A percentile compares a stretch with the other conserved stretches of the same genome.
phyloP scores from a whole-genome alignment of 176 grass and related monocot genomes.

The bread wheat (Triticum aestivum) region DNA sequence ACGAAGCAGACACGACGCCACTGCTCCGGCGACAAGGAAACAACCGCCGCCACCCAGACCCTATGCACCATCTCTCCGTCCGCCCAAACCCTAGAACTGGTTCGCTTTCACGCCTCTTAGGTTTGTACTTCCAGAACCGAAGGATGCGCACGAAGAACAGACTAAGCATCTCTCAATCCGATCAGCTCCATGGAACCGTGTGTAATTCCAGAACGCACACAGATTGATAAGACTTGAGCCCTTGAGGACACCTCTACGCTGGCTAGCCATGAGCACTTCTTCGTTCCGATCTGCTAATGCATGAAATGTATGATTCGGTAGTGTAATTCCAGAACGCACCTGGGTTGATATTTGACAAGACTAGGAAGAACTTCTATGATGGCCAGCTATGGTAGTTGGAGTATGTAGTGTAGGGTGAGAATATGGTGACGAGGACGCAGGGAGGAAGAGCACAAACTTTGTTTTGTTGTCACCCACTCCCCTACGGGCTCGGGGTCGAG shows the following conservation, averaged over 20 bases:
- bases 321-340: background rate
- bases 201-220: background rate
- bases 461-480: background rate
- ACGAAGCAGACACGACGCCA: too few relatives aligned
- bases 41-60: too few relatives aligned
- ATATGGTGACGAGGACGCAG: background rate
- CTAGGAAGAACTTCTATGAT: background rate
- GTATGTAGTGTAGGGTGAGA: background rate
- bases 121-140: background rate
- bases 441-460: background rate
- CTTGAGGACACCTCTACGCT: too few relatives aligned
- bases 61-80: too few relatives aligned
- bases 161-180: background rate
- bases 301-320: background rate
- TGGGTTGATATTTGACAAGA: background rate
- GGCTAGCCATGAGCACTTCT: too few relatives aligned
- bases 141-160: background rate
- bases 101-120: too few relatives aligned
- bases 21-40: too few relatives aligned
- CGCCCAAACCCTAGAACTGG: too few relatives aligned
- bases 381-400: background rate
- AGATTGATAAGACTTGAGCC: background rate
- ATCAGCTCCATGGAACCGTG: background rate
- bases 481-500: constrained; percentile 18
- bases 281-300: too few relatives aligned